Conservation (phyloP, 768 basidiomycete species). For the Neoboletus magnificus region DNA sequence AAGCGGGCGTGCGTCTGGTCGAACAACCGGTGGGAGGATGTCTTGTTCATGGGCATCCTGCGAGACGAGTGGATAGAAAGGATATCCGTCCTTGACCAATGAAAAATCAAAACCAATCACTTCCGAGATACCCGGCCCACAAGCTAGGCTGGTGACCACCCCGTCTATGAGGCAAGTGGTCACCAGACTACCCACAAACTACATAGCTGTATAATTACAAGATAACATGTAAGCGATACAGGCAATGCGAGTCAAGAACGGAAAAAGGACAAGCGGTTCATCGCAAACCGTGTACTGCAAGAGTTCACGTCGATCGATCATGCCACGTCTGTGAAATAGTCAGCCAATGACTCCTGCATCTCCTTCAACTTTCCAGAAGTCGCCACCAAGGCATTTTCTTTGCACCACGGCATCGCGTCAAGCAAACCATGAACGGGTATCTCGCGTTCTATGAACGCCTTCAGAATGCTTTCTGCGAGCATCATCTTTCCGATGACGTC, state of each 20-base stretch:
- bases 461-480: conserved; percentile 46
- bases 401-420: conserved; percentile 45
- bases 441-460: conserved; percentile 43
- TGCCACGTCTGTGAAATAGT: conserved; percentile 44
- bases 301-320: conserved; percentile 9
- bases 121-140: conserved; percentile 5
- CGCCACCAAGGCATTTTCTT: conserved; percentile 41
- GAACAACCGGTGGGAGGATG: conserved; percentile 37
- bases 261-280: not conserved
- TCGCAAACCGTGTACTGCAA: not conserved
- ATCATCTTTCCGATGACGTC: conserved; percentile 46
- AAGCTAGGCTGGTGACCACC: too few species aligned
- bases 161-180: too few species aligned
- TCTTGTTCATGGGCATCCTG: conserved; percentile 37
- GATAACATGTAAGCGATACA: conserved; percentile 7
- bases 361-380: conserved; percentile 44
- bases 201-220: conserved; percentile 8
- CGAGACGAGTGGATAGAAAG: conserved; percentile 38
- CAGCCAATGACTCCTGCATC: conserved; percentile 44
- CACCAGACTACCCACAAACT: too few species aligned
- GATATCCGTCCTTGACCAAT: conserved; percentile 21
- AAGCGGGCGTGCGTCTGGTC: conserved; percentile 36
- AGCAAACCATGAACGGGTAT: conserved; percentile 39
- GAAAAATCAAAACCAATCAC: not conserved
- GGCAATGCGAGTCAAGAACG: not conserved